Evolutionary conservation across 1,284 basidiomycete species (phyloP), one percentile per base, ranked within the genome.

Genomic region (Vanrija humicola): DNA sequence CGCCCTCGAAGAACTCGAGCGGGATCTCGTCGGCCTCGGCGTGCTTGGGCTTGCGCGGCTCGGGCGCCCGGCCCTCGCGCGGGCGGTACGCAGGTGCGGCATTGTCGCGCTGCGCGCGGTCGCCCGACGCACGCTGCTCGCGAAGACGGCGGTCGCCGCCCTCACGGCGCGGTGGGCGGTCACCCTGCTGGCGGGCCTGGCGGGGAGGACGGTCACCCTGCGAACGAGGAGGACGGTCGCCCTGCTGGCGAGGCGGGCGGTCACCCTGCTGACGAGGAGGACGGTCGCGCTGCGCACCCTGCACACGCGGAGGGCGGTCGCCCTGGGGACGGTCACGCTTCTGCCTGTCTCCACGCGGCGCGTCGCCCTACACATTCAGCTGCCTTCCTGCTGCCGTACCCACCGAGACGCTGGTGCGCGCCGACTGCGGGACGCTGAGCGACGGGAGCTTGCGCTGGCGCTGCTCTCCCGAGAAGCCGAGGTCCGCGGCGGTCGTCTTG

Each of bases 1-100:
- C 18, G 28, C 49, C 49, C 49, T 58, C 56, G 38, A 58, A 54
- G 29, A 56, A 52, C 46, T 56, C 55, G 43, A 38, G 16, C 14
- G 56, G 49, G 15, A 54, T 46, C 34, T 12, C 34, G 40, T 21
- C 40, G 9, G 40, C 40, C 40, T 7, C 16, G n/a, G 40, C 19
- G 34, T 34, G 34, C 34, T 34, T 34, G 10, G 34, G 34, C 34
- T 5, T 34, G 34, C 34, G 34, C 34, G 34, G 4, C 34, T 34
- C 34, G 14, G 34, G 9, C 12, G 9, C 14, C 2, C 34, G 34
- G 34, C 34, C 12, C 34, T 34, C 34, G 34, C 34, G 34, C 4
- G 34, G 12, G 34, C 34, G 34, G 34, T 28, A 28, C 6, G 34
- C 34, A 2, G 28, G 28, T 2, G 28, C 8, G 26, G 26, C 10